Base-by-base conservation (phyloP, 371 early-diverging fungal genomes). In the Circinella minor region DNA sequence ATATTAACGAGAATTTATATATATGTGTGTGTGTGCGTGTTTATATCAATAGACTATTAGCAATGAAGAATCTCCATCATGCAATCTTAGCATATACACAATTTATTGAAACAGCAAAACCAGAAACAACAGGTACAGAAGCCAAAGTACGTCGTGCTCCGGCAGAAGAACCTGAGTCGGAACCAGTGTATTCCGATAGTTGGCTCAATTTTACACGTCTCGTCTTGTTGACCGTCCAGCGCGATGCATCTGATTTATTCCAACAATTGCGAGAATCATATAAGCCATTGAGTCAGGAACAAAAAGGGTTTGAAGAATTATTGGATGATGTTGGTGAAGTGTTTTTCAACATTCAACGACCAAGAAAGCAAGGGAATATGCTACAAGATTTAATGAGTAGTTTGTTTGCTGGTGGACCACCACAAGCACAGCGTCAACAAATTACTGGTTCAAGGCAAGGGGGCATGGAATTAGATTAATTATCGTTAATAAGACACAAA, bases 201-300 rank as follows among this genome's bases (percentile, higher is more conserved):
- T 84, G 94, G 75, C 68, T 90, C 59, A 94, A 94, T 68, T 90
- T 93, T 72, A 76, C 83, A 0, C 90, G 93, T 74, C 70, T 95
- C 61, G 57, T 93, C 18, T 59, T 96, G 59, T 69, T 92, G 57
- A 77, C 89, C 4, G 89, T 92, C 6, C 90, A 94, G 78, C 83
- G 93, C 9, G 88, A 89, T 61, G 87, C 89, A 13, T 71, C 83
- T 4, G 83, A 88, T 57, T 72, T 90, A 39, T 92, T 91, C 67
- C 78, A 76, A 55, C 82, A 83, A 55, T 67, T 73, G 69, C 86
- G 71, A 70, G 69, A 68, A 11, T 87, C 88, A 74, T 95, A 93
- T 68, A 83, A 79, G 69, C 70, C 73, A 1, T 77, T 84, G 38
- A 82, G 74, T 62, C 68, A 72, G 17, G 60, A 67, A 27, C 79